These are phyloP conservation scores for Pseudoneurospora amorphoporcata DNA, from an alignment of 495 filamentous ascomycete species.

Conservation along the genomic window DNA sequence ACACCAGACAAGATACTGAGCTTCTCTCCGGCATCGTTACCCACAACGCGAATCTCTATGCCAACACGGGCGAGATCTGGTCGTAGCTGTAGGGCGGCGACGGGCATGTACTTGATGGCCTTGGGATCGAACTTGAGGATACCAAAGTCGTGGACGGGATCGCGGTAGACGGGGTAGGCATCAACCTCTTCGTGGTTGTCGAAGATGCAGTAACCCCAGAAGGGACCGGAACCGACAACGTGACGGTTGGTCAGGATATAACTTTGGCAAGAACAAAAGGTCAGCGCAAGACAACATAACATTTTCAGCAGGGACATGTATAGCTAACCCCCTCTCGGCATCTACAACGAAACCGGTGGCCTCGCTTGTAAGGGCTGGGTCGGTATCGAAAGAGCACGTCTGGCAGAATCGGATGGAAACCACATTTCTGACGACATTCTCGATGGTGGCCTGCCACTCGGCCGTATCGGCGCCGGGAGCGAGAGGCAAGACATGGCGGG, in stretches of 20 bases:
- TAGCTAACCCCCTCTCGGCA: conserved; percentile 70
- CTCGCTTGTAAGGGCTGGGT: conserved; percentile 83
- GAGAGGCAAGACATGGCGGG: conserved; percentile 28
- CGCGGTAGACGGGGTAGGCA: conserved; percentile 94
- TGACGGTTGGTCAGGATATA: conserved; percentile 82
- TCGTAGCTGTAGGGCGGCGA: conserved; percentile 66
- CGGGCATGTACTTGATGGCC: conserved; percentile 90
- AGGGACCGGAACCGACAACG: conserved; percentile 92
- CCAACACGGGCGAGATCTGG: conserved; percentile 89
- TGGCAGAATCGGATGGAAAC: conserved; percentile 98
- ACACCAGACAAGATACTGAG: conserved; percentile 96
- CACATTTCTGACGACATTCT: conserved; percentile 82
- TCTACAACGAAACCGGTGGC: conserved; percentile 98
- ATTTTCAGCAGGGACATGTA: not conserved
- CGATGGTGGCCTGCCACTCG: conserved; percentile 95
- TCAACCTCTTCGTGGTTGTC: conserved; percentile 98
- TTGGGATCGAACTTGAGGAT: conserved; percentile 92
- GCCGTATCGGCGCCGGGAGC: conserved; percentile 63
- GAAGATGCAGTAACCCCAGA: conserved; percentile 96
- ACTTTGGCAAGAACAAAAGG: conserved; percentile 11
- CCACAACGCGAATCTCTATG: conserved; percentile 88
- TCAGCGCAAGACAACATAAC: conserved; percentile 29
- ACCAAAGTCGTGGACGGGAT: conserved; percentile 97
- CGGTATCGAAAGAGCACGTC: conserved; percentile 96
- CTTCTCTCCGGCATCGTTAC: conserved; percentile 98